phyloP scores from a whole-genome alignment of 371 early-diverging fungal species.

The Dinochytrium kinnereticum region DNA sequence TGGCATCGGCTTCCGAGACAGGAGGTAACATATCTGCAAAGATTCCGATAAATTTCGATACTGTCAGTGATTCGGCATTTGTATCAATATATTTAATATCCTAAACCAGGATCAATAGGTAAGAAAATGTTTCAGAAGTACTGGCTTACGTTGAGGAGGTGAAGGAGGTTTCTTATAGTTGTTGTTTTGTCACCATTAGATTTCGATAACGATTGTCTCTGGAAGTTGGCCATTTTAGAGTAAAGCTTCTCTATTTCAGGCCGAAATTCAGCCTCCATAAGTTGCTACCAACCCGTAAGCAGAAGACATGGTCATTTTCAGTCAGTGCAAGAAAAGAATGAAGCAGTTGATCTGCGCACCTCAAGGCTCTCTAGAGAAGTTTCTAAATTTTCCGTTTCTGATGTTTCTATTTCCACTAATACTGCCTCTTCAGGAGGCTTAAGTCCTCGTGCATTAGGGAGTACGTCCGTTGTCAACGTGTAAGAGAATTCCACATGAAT shows the following conservation, averaged over 20 bases:
- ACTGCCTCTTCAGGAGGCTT: background rate
- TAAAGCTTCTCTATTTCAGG: conserved; percentile 38
- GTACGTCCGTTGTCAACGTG: conserved; percentile 42
- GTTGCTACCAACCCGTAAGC: conserved; percentile 20
- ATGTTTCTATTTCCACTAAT: background rate
- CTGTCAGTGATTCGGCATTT: conserved; percentile 23
- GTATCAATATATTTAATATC: conserved; percentile 41
- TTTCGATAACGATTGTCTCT: conserved; percentile 20
- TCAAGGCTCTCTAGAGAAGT: background rate
- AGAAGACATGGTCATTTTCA: background rate
- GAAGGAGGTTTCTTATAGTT: conserved; percentile 43
- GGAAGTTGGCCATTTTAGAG: conserved; percentile 20
- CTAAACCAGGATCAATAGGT: conserved; percentile 22
- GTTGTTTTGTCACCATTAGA: conserved; percentile 39
- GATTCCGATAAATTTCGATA: conserved; percentile 31
- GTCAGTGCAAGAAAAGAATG: background rate
- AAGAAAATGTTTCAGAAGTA: background rate
- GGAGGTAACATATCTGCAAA: conserved; percentile 28
- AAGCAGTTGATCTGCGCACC: background rate
- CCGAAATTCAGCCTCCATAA: conserved; percentile 19
- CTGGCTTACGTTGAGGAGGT: conserved; percentile 38
- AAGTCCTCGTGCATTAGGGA: conserved; percentile 21
- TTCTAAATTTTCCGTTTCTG: background rate
- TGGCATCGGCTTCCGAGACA: conserved; percentile 31
- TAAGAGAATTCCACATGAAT: conserved; percentile 38